Base-by-base conservation (phyloP, 495 filamentous ascomycete species). In the Penicillium egyptiacum region DNA sequence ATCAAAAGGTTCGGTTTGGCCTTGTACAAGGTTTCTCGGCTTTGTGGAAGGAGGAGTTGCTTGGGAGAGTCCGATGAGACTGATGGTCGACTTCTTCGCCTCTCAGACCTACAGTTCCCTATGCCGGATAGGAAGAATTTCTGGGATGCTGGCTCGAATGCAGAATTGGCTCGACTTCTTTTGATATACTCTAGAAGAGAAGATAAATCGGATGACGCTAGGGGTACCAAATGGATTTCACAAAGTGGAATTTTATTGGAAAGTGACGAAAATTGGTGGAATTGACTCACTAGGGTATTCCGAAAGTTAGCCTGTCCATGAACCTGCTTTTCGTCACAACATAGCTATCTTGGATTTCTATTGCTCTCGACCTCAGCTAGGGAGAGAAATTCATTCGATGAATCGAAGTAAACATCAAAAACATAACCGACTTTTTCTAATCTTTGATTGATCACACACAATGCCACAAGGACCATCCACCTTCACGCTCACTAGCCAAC, bases 1-100 rank as follows among this genome's bases (percentile, higher is more conserved):
- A 55, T 44, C 23, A 64, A 64, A 41, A 49, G 62, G 14, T 64
- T 64, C 19, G 54, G 58, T 37, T 37, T 37, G 33, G 33, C 33
- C 33, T 37, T 37, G 33, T 37, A n/a, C 12, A 37, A 37, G 33
- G 14, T 37, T n/a, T 37, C 33, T 16, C 33, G 33, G 33, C 33
- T 37, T 7, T 37, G 33, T 37, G 33, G 33, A 37, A 7, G 33
- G 5, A 5, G 14, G 33, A 35, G 14, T 35, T 35, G 33, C 33
- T 35, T 35, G 33, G 33, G 2, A 7, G 33, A n/a, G 14, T 37
- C 33, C n/a, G 33, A n/a, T 37, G 33, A 35, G 12, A 35, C 31
- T 16, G 31, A 35, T 16, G 12, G 33, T 16, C 33, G 33, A 37
- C 14, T 16, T 6, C 14, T 37, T 37, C 33, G 33, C 33, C 33